Base-by-base conservation (phyloP, 2,329 filamentous ascomycete species). In the Xylaria sp. region DNA sequence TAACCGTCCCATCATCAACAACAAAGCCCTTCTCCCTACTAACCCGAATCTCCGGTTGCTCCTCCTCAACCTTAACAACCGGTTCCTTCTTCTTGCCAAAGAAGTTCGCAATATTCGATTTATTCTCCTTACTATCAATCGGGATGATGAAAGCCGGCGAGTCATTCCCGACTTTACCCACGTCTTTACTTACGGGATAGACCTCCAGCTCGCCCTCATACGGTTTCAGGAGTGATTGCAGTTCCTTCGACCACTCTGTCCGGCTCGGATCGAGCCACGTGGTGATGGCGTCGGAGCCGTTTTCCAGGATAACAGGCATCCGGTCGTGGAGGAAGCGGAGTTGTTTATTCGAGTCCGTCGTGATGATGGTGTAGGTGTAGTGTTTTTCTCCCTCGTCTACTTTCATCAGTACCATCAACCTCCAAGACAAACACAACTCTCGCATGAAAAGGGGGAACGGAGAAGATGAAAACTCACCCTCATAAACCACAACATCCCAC, bases 351-450 rank as follows among this genome's bases (percentile, higher is more conserved):
- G 91, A 90, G 61, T 88, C 83, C 1, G 93, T 97, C 0, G 94
- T 99, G 72, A 97, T 93, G 71, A 99, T 85, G 1, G 92, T 93
- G 74, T 96, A 99, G 0, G 91, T 95, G 72, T 93, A 97, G 4
- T 86, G 76, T 72, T 88, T 90, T 2, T 85, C 80, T 1, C 83
- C 82, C 54, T 82, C 85, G 13, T 72, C 50, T 68, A 68, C 65
- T 35, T 9, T 2, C 13, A 35, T 3, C 46, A 13, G 37, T 63
- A 11, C 23, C 61, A 69, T 70, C 69, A 87, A 88, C 88, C 76
- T 19, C 18, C 23, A 13, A 6, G 16, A 16, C 9, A 10, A 10
- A n/a, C 9, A 10, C 4, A 34, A 23, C 23, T 23, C 23, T 4
- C 2, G 4, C 23, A 8, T 8, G 6, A 30, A 16, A 18, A 46